A percentile compares a stretch with the other conserved stretches of the same genome.
These are phyloP conservation scores for Saccharum spontaneum DNA, from an alignment of 176 grass and related monocot species.

Conservation along the genomic window DNA sequence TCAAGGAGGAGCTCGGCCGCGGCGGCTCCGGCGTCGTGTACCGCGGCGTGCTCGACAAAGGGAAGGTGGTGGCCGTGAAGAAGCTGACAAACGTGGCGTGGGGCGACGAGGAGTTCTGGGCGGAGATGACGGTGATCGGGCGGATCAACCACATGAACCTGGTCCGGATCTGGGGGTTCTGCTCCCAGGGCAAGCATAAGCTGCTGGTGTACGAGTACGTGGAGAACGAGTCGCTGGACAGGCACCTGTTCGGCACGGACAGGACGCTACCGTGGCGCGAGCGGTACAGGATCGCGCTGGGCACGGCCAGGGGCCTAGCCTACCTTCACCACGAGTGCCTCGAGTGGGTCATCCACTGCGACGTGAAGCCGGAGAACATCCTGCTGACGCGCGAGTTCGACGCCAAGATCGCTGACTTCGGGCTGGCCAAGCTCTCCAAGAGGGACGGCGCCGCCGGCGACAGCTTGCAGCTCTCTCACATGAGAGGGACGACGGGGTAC, in stretches of 20 bases:
- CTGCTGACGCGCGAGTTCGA: constrained; percentile 60
- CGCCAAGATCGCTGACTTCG: constrained; percentile 71
- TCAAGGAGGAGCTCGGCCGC: constrained; percentile 65
- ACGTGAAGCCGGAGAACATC: constrained; percentile 83
- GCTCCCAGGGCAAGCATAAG: constrained; percentile 43
- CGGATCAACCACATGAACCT: constrained; percentile 74
- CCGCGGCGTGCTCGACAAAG: constrained; percentile 43
- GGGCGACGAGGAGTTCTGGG: constrained; percentile 61
- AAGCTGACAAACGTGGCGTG: constrained; percentile 41
- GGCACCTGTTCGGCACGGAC: constrained; percentile 44
- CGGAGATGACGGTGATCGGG: constrained; percentile 58
- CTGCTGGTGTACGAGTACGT: constrained; percentile 65
- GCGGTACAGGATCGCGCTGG: constrained; percentile 59
- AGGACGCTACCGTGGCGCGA: constrained; percentile 35
- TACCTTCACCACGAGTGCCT: constrained; percentile 83
- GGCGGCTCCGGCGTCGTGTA: constrained; percentile 63
- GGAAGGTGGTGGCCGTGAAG: constrained; percentile 56
- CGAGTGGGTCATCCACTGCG: constrained; percentile 82
- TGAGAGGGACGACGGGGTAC: constrained; percentile 25
- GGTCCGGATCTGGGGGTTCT: constrained; percentile 54
- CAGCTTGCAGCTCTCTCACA: background rate
- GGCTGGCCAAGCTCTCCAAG: constrained; percentile 58
- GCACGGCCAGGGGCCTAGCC: constrained; percentile 55
- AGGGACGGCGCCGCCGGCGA: background rate
- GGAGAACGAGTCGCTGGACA: constrained; percentile 64